These are phyloP conservation scores for Cercospora brassicicola DNA, from an alignment of 2,329 filamentous ascomycete species.

Conservation along the genomic window DNA sequence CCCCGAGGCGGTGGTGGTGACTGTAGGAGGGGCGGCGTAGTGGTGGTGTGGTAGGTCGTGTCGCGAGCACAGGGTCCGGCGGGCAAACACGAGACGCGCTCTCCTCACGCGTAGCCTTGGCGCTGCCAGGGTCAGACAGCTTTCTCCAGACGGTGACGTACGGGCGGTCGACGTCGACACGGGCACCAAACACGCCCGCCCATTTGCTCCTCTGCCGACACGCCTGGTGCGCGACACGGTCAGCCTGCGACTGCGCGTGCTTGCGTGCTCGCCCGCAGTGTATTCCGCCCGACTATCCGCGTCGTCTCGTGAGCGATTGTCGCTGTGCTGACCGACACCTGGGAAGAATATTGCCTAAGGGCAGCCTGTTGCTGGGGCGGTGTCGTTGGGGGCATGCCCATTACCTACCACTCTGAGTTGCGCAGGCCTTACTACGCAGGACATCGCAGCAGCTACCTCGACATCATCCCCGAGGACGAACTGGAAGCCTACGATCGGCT, in stretches of 20 bases:
- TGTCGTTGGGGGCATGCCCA: constrained; percentile 17
- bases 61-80: neutral
- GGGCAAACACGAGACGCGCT: constrained; percentile 11
- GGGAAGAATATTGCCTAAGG: neutral
- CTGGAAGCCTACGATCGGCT: constrained; percentile 32
- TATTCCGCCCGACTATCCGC: neutral
- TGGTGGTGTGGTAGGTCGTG: neutral
- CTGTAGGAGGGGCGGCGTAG: neutral
- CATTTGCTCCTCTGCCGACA: neutral
- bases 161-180: neutral
- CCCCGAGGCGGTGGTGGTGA: neutral
- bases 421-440: constrained; percentile 33
- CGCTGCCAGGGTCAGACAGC: neutral
- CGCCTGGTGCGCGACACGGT: neutral
- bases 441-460: constrained; percentile 33
- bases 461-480: constrained; percentile 35
- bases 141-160: neutral
- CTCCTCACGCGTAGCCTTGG: constrained; percentile 4
- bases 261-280: neutral
- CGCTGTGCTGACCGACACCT: neutral
- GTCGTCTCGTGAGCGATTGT: neutral
- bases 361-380: neutral
- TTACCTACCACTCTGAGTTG: constrained; percentile 25
- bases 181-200: neutral
- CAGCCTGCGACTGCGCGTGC: neutral